Percentiles rank a stretch among this genome's conserved stretches.
Evolutionary conservation across 257 asterid genomes (phyloP).

Genomic region (Coffea canephora): DNA sequence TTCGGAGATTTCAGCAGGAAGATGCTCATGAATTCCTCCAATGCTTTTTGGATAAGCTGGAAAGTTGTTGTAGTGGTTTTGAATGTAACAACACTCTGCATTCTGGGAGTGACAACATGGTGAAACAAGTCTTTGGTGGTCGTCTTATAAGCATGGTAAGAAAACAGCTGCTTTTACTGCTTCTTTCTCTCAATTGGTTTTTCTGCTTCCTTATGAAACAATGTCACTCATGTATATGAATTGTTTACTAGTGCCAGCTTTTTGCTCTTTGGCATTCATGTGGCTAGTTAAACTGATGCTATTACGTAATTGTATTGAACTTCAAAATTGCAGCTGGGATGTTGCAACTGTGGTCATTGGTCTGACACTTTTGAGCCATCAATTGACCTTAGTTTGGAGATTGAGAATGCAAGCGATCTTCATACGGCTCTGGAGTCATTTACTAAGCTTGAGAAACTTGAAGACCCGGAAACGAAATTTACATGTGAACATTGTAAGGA

Average conservation of each 20-base stretch:
- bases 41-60: slow-evolving; percentile 77
- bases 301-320: neutral
- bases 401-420: slow-evolving; percentile 60
- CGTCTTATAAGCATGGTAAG: slow-evolving; percentile 75
- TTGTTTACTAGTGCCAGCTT: neutral
- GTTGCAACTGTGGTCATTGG: slow-evolving; percentile 81
- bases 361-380: slow-evolving; percentile 82
- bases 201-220: neutral
- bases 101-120: slow-evolving; percentile 43
- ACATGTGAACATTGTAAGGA: slow-evolving; percentile 82
- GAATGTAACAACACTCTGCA: slow-evolving; percentile 14
- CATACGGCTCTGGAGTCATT: slow-evolving; percentile 71
- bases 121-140: slow-evolving; percentile 76
- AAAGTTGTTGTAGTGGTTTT: slow-evolving; percentile 30
- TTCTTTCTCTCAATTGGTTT: neutral
- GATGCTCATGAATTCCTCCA: slow-evolving; percentile 94
- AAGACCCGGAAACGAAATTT: slow-evolving; percentile 71
- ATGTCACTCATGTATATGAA: neutral
- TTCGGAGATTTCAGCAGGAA: slow-evolving; percentile 66
- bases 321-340: slow-evolving; percentile 63
- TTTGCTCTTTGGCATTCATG: neutral
- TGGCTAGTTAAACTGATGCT: neutral
- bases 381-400: slow-evolving; percentile 88
- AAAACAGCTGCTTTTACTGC: neutral
- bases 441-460: slow-evolving; percentile 82